Evolutionary conservation across 768 basidiomycete species (phyloP), one percentile per base, ranked within the genome.

Genomic region (Strobilomyces echinocephalus): DNA sequence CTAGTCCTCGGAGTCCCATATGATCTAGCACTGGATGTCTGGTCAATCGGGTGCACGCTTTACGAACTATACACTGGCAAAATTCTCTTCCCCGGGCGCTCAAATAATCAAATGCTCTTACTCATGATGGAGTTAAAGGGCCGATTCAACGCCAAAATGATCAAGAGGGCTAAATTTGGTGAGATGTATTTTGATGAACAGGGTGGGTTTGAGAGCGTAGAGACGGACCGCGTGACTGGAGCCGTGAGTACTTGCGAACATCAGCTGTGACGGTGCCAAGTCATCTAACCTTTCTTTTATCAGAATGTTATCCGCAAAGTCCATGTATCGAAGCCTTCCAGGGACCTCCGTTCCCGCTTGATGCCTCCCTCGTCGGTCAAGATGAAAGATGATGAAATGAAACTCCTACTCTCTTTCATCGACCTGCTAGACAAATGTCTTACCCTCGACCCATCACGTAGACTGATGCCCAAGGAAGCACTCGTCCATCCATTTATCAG

Each of bases 41-140:
- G 97, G 97, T 95, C 94, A 9, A 85, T 95, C 54, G 97, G 94
- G 2, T 98, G 95, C 72, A 98, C 97, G 8, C 76, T 99, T n/a
- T 95, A 91, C 65, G 92, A 95, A 64, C 75, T 95, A 15, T 95
- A 93, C 73, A 94, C 93, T 2, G 93, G 92, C 69, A 97, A 97
- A 75, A 98, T 98, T 52, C 83, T 99, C 38, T 92, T 98, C 70
- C 97, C 97, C 0, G 95, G 95, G 12, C 84, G 92, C 36, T 91
- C 91, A 16, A 98, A 99, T 72, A 97, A 97, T 65, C 95, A 98
- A 64, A 98, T 98, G 95, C 76, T 98, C 18, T 77, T 93, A 51
- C 82, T 91, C 52, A 97, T 97, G 89, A 97, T 97, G 94, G 95
- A 98, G 69, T 77, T 97, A 53, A 95, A 91, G 69, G 95, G 97